phyloP scores from a whole-genome alignment of 139 green algal species.

The Picochlorum costavermella region DNA sequence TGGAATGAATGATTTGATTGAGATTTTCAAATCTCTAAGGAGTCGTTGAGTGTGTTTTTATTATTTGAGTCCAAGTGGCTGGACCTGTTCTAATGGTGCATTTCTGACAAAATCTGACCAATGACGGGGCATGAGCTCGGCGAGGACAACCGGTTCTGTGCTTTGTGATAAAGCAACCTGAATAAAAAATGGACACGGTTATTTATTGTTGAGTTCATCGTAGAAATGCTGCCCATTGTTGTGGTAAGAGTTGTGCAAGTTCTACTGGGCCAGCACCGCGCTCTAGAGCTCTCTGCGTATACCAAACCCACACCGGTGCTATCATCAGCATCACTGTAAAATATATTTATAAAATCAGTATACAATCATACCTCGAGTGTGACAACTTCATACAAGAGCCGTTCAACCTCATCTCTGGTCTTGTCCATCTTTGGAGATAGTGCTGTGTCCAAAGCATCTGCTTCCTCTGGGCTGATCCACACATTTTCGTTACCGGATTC shows the following conservation, averaged over 20 bases:
- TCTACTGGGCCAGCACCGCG: slow-evolving; percentile 44
- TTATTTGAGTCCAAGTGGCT: slow-evolving; percentile 24
- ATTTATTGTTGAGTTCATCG: slow-evolving; percentile 18
- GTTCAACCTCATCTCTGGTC: slow-evolving; percentile 47
- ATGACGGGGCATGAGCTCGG: slow-evolving; percentile 70
- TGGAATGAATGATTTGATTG: neutral
- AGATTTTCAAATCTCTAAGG: slow-evolving; percentile 1
- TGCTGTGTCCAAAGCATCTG: slow-evolving; percentile 45
- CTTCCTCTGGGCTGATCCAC: slow-evolving; percentile 75
- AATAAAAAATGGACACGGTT: slow-evolving; percentile 16
- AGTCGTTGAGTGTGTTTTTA: neutral
- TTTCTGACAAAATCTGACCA: slow-evolving; percentile 84
- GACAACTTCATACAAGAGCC: slow-evolving; percentile 65
- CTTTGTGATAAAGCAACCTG: slow-evolving; percentile 45
- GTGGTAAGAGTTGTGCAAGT: slow-evolving; percentile 72
- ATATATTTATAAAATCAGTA: neutral
- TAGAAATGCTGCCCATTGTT: slow-evolving; percentile 79
- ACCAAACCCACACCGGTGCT: too few relatives aligned
- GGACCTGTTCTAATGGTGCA: slow-evolving; percentile 54
- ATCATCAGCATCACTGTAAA: neutral
- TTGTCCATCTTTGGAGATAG: slow-evolving; percentile 75
- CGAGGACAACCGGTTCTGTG: slow-evolving; percentile 58
- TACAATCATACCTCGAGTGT: slow-evolving; percentile 49
- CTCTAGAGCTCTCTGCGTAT: slow-evolving; percentile 36
- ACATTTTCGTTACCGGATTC: slow-evolving; percentile 34